phyloP scores from a whole-genome alignment of 306 rosid genomes.

The Astragalus glycyphyllos region DNA sequence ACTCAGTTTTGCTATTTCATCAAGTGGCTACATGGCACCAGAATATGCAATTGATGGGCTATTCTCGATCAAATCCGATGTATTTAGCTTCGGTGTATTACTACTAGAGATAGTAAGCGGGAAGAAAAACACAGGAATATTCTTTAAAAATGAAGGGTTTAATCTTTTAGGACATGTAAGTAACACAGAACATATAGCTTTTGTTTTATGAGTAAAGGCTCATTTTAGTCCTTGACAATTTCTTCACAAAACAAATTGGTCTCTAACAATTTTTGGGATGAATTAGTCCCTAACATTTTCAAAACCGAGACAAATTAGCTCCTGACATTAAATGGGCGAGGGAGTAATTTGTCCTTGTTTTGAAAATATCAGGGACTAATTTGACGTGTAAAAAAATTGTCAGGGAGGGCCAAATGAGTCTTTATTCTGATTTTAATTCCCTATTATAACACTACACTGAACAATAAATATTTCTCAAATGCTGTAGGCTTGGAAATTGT shows the following conservation, averaged over 20 bases:
- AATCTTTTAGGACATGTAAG: constrained; percentile 46
- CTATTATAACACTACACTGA: too few species aligned
- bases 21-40: not conserved
- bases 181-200: not conserved
- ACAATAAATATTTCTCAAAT: not conserved
- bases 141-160: not conserved
- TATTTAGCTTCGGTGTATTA: not conserved
- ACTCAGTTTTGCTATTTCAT: not conserved
- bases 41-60: not conserved
- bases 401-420: too few species aligned
- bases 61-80: not conserved
- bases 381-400: too few species aligned
- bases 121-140: not conserved
- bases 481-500: constrained; percentile 45
- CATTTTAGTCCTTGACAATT: too few species aligned
- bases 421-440: too few species aligned
- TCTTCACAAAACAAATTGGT: too few species aligned
- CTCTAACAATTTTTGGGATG: too few species aligned
- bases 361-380: too few species aligned
- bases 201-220: not conserved
- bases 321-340: too few species aligned
- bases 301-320: too few species aligned
- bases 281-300: too few species aligned
- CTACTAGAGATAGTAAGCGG: not conserved
- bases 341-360: too few species aligned